phyloP scores from a whole-genome alignment of 768 basidiomycete genomes.

The Trametes cingulata region DNA sequence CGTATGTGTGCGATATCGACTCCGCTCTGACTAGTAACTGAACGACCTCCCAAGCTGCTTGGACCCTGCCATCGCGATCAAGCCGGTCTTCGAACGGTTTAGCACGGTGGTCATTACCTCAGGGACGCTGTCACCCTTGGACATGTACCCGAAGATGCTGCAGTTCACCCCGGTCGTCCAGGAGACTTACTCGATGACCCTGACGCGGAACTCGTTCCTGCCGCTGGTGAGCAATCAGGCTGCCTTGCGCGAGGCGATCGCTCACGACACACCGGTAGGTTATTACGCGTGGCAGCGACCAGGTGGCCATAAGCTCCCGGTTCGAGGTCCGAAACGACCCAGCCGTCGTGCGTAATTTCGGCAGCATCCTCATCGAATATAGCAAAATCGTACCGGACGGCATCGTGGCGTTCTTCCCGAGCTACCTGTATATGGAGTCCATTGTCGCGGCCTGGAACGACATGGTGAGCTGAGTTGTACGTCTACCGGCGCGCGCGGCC shows the following conservation, averaged over 20 bases:
- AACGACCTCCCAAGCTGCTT: slow-evolving; percentile 66
- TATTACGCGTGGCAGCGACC: slow-evolving; percentile 96
- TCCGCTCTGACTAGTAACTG: slow-evolving; percentile 14
- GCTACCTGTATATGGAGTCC: slow-evolving; percentile 99
- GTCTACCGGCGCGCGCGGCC: background rate
- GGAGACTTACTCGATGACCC: slow-evolving; percentile 97
- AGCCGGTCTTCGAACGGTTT: slow-evolving; percentile 97
- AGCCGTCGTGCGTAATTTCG: slow-evolving; percentile 98
- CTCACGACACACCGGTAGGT: slow-evolving; percentile 54
- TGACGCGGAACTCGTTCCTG: slow-evolving; percentile 93
- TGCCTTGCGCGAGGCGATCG: background rate
- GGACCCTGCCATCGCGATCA: slow-evolving; percentile 96
- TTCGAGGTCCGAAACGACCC: slow-evolving; percentile 99
- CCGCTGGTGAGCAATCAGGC: slow-evolving; percentile 66
- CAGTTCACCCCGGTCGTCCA: slow-evolving; percentile 96
- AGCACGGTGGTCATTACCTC: slow-evolving; percentile 98
- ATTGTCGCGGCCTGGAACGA: slow-evolving; percentile 99
- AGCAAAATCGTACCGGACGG: slow-evolving; percentile 98
- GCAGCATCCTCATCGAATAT: slow-evolving; percentile 96
- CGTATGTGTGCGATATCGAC: slow-evolving; percentile 47
- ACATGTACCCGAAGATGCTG: slow-evolving; percentile 99
- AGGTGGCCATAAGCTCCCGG: slow-evolving; percentile 96
- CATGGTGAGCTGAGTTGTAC: slow-evolving; percentile 69
- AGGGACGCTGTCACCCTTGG: slow-evolving; percentile 95
- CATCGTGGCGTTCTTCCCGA: slow-evolving; percentile 98